These are phyloP conservation scores for Yarrowia sp. DNA, from an alignment of 805 yeast genomes.

Conservation along the genomic window DNA sequence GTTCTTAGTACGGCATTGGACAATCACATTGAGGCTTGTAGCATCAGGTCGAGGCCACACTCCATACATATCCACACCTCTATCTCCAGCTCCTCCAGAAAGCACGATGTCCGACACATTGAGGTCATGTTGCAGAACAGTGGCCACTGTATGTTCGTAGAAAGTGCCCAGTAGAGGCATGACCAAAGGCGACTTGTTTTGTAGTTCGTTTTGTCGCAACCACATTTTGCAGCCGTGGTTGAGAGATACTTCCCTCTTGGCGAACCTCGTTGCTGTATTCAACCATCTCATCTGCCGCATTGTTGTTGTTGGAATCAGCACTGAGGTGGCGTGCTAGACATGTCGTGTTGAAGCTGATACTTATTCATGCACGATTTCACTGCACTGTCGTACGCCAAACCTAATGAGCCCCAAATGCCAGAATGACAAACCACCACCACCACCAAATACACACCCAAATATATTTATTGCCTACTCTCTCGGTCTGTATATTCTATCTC, in stretches of 20 bases:
- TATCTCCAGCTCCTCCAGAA: conserved; percentile 19
- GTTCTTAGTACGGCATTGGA: conserved; percentile 12
- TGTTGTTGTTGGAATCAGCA: neutral
- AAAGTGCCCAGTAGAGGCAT: conserved; percentile 13
- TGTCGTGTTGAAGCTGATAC: neutral
- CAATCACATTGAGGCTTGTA: conserved; percentile 3
- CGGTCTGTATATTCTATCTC: neutral
- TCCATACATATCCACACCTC: conserved; percentile 21
- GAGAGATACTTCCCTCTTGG: neutral
- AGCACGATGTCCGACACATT: neutral
- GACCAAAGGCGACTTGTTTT: conserved; percentile 6
- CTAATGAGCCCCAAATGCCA: too few relatives aligned
- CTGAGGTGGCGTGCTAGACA: neutral
- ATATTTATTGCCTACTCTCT: neutral
- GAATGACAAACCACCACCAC: too few relatives aligned
- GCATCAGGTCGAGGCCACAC: conserved; percentile 1
- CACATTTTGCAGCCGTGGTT: neutral
- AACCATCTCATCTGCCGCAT: neutral
- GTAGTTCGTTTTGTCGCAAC: neutral
- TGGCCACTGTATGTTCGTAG: conserved; percentile 20
- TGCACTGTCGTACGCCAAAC: too few relatives aligned
- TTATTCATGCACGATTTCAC: neutral
- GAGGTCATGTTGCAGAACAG: conserved; percentile 10
- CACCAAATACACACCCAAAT: neutral
- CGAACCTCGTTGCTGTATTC: neutral